Conservation (phyloP, 2,329 filamentous ascomycete species). For the Shiraia bambusicola region DNA sequence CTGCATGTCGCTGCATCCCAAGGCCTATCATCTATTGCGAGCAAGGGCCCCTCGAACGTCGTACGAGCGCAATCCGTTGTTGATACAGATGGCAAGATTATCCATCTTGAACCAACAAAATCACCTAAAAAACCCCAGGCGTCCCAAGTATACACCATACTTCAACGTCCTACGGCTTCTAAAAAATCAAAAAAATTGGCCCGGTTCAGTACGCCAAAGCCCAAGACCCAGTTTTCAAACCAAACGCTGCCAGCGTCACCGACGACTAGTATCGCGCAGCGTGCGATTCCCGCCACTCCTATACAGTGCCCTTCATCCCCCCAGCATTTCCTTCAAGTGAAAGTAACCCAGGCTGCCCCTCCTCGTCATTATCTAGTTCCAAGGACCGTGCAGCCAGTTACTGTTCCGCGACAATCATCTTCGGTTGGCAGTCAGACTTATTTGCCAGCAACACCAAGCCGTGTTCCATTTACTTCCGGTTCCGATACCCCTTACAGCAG, state of each 20-base stretch:
- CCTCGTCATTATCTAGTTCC: conserved; percentile 24
- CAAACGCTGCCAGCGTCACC: conserved; percentile 8
- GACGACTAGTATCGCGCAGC: conserved; percentile 6
- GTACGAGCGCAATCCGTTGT: conserved; percentile 28
- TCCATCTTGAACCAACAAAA: conserved; percentile 10
- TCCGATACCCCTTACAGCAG: conserved; percentile 14
- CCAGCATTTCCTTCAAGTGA: conserved; percentile 1
- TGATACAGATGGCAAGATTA: conserved; percentile 29
- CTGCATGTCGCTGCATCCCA: neutral
- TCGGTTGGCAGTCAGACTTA: conserved; percentile 9
- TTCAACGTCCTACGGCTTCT: conserved; percentile 7
- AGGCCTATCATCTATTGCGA: neutral
- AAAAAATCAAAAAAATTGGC: neutral
- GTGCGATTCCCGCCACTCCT: conserved; percentile 11
- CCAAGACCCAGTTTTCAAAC: conserved; percentile 13
- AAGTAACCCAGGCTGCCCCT: conserved; percentile 5
- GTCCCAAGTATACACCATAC: conserved; percentile 5
- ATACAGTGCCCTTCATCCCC: conserved; percentile 4
- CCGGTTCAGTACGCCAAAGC: conserved; percentile 1
- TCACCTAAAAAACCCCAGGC: conserved; percentile 14
- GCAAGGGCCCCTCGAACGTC: conserved; percentile 5
- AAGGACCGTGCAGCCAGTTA: conserved; percentile 27
- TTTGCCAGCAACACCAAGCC: conserved; percentile 14
- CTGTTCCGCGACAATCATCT: conserved; percentile 17
- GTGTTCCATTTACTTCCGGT: conserved; percentile 4